A percentile compares a stretch with the other conserved stretches of the same genome.
Evolutionary conservation across 352 stramenopile species (phyloP).

Genomic region (Pythium myriotylum): DNA sequence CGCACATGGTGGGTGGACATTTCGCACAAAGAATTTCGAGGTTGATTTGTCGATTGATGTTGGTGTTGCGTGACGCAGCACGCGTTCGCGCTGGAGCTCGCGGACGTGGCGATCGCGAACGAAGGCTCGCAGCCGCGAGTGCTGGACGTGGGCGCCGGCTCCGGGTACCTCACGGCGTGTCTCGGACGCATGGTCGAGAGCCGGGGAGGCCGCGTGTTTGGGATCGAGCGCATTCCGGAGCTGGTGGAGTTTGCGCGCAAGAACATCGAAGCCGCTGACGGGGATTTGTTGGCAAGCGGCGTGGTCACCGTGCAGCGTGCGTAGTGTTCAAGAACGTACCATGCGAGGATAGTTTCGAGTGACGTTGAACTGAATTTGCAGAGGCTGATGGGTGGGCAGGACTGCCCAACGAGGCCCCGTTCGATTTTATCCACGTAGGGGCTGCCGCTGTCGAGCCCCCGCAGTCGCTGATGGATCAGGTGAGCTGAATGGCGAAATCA

Average conservation of each 20-base stretch:
- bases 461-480: conserved; percentile 86
- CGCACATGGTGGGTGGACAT: conserved; percentile 71
- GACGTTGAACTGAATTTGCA: conserved; percentile 11
- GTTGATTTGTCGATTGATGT: neutral
- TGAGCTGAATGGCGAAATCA: no score
- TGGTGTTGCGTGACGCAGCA: conserved; percentile 36
- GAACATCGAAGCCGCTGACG: conserved; percentile 85
- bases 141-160: conserved; percentile 95
- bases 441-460: conserved; percentile 91
- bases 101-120: conserved; percentile 51
- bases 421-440: conserved; percentile 97
- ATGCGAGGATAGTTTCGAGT: no score
- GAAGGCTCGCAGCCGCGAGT: conserved; percentile 56
- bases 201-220: conserved; percentile 66
- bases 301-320: conserved; percentile 55
- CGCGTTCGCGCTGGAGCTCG: conserved; percentile 79
- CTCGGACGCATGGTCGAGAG: conserved; percentile 77
- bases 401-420: conserved; percentile 87
- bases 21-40: neutral
- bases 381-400: conserved; percentile 93
- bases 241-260: conserved; percentile 79
- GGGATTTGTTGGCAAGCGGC: conserved; percentile 73
- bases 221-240: conserved; percentile 90
- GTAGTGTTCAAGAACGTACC: conserved; percentile 2
- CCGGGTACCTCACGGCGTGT: conserved; percentile 94